These are phyloP conservation scores for Coemansia reversa DNA, from an alignment of 192 early-diverging fungal genomes.

Conservation along the genomic window DNA sequence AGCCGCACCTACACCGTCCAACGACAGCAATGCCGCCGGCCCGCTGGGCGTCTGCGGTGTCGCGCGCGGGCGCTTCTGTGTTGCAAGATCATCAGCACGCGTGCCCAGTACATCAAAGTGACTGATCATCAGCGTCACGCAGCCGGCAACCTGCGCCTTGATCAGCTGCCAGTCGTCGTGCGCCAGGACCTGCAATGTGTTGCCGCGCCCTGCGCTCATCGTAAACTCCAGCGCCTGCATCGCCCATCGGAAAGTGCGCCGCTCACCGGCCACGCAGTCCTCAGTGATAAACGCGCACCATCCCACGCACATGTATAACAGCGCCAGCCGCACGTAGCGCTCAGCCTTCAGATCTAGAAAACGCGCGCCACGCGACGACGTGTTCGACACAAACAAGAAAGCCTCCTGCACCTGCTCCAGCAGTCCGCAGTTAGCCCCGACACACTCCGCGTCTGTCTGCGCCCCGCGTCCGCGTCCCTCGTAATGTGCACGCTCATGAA, in stretches of 20 bases:
- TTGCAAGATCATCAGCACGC: constrained; percentile 36
- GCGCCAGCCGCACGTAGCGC: constrained; percentile 61
- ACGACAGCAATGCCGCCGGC: constrained; percentile 34
- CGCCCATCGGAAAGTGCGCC: constrained; percentile 81
- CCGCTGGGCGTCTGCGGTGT: constrained; percentile 18
- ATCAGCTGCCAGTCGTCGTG: constrained; percentile 72
- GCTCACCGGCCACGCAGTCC: constrained; percentile 76
- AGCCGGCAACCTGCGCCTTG: constrained; percentile 70
- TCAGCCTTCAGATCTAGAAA: constrained; percentile 62
- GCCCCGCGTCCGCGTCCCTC: constrained; percentile 10
- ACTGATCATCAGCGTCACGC: constrained; percentile 76
- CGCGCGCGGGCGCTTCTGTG: constrained; percentile 15
- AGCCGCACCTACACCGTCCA: constrained; percentile 43
- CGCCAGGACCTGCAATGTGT: constrained; percentile 65
- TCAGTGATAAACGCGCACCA: constrained; percentile 87
- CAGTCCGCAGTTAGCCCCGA: constrained; percentile 36
- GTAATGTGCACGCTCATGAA: constrained; percentile 33
- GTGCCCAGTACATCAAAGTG: constrained; percentile 81
- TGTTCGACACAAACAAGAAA: constrained; percentile 55
- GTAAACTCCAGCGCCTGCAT: constrained; percentile 82
- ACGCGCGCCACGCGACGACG: constrained; percentile 61
- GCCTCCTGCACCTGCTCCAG: constrained; percentile 50
- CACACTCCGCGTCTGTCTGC: constrained; percentile 11
- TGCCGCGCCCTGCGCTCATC: constrained; percentile 71
- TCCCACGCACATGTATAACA: constrained; percentile 74